Evolutionary conservation across 2,329 filamentous ascomycete species (phyloP), one percentile per base, ranked within the genome.

Genomic region (Fusarium equiseti): DNA sequence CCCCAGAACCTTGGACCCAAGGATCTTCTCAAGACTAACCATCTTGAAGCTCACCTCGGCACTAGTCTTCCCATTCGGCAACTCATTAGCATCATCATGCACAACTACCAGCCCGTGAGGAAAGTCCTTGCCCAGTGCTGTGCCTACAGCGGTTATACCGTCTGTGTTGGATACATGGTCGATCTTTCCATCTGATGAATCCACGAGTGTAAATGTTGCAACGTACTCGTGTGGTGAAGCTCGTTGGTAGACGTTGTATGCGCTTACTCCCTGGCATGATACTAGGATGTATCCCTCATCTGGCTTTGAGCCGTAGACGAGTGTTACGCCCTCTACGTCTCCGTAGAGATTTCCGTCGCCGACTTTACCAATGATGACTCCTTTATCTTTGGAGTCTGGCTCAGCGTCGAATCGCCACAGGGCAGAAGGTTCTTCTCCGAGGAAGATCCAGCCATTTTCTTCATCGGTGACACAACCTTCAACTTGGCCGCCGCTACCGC

Each of bases 131-230:
- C 84, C 83, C 42, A 87, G 74, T 1, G 71, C 77, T 1, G 78
- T 79, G 0, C 84, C 83, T 6, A 87, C 83, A 0, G 83, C 85
- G 0, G 84, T 66, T 29, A 87, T 77, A 0, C 86, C 85, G 58
- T 88, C 86, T 1, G 86, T 87, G 66, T 88, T 88, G 16, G 82
- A 84, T 8, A 88, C 86, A 8, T 79, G 80, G 52, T 87, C 86
- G 24, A 87, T 77, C 5, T 79, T 76, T 1, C 79, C 81, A 38
- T 82, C 77, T 1, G 75, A 68, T 5, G 84, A 83, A 5, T 79
- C 78, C 0, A 80, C 77, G 22, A 87, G 79, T 0, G 84, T 85
- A 43, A 87, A 87, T 0, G 83, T 86, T 58, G 81, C 77, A 5
- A 87, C 82, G 54, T 82, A 86, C 6, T 83, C 79, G 72, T 88